phyloP scores from a whole-genome alignment of 2,329 filamentous ascomycete species.

The Dendryphion nanum region DNA sequence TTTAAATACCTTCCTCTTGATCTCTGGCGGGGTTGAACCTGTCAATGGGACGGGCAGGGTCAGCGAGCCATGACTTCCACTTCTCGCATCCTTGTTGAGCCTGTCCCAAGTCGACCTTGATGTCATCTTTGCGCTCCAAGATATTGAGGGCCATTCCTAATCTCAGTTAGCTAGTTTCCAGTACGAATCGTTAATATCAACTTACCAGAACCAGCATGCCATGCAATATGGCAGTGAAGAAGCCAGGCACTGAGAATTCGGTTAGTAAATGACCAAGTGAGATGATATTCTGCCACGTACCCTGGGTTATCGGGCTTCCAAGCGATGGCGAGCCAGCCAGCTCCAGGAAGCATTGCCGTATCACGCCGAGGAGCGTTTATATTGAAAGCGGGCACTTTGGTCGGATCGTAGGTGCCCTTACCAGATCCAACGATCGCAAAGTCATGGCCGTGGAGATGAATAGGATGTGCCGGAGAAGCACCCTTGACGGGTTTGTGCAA shows the following conservation, averaged over 20 bases:
- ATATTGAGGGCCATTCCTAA: constrained; percentile 55
- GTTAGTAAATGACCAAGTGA: no score
- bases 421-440: constrained; percentile 25
- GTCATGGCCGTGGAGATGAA: constrained; percentile 23
- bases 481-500: constrained; percentile 3
- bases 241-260: no score
- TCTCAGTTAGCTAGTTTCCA: no score
- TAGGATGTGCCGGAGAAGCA: constrained; percentile 22
- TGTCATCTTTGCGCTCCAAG: constrained; percentile 39
- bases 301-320: constrained; percentile 36
- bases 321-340: constrained; percentile 37
- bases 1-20: no score
- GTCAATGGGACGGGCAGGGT: constrained; percentile 3
- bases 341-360: constrained; percentile 16
- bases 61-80: constrained; percentile 10
- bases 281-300: no score
- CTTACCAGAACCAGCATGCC: constrained; percentile 21
- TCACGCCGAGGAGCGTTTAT: constrained; percentile 19
- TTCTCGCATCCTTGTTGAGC: constrained; percentile 8
- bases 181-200: no score
- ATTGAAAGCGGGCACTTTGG: constrained; percentile 8
- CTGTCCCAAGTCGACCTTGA: constrained; percentile 8
- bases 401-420: constrained; percentile 17
- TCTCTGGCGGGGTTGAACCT: constrained; percentile 2
- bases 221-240: constrained; percentile 30